These are phyloP conservation scores for Globisporangium emineosum DNA, from an alignment of 352 stramenopile genomes.

Conservation along the genomic window DNA sequence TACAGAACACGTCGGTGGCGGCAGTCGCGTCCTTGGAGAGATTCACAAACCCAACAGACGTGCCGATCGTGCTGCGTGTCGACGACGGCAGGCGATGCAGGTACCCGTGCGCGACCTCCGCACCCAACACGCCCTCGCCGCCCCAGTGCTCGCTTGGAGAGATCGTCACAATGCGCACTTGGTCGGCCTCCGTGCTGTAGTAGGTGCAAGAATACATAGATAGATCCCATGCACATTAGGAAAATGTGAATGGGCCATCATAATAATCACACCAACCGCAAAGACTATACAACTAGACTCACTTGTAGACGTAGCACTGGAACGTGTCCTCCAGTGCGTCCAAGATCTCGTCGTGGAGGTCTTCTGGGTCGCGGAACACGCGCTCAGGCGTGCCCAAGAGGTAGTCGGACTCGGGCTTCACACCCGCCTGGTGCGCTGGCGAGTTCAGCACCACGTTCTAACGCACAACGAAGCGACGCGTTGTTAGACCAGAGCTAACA, in stretches of 20 bases:
- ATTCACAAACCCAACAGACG: conserved; percentile 78
- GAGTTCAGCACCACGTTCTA: conserved; percentile 87
- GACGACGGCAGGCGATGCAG: conserved; percentile 91
- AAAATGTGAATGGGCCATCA: too few relatives aligned
- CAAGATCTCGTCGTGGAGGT: conserved; percentile 89
- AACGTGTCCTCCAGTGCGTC: conserved; percentile 90
- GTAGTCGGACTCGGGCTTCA: conserved; percentile 91
- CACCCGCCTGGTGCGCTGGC: conserved; percentile 86
- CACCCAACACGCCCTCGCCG: conserved; percentile 90
- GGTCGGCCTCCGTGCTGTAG: conserved; percentile 80
- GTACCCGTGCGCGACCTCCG: conserved; percentile 95
- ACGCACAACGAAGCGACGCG: too few relatives aligned
- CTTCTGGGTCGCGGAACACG: conserved; percentile 82
- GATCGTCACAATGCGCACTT: conserved; percentile 92
- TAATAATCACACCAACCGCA: too few relatives aligned
- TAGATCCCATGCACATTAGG: too few relatives aligned
- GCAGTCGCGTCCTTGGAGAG: conserved; percentile 64
- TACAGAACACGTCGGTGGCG: conserved; percentile 80
- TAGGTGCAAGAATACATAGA: background rate
- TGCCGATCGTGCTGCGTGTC: conserved; percentile 50
- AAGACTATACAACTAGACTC: conserved; percentile 4
- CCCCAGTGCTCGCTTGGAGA: conserved; percentile 83
- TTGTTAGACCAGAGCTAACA: too few relatives aligned
- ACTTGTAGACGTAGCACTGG: conserved; percentile 98
- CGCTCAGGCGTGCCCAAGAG: conserved; percentile 91